Evolutionary conservation across 2,329 filamentous ascomycete genomes (phyloP).

Genomic region (Diaporthe destruens): DNA sequence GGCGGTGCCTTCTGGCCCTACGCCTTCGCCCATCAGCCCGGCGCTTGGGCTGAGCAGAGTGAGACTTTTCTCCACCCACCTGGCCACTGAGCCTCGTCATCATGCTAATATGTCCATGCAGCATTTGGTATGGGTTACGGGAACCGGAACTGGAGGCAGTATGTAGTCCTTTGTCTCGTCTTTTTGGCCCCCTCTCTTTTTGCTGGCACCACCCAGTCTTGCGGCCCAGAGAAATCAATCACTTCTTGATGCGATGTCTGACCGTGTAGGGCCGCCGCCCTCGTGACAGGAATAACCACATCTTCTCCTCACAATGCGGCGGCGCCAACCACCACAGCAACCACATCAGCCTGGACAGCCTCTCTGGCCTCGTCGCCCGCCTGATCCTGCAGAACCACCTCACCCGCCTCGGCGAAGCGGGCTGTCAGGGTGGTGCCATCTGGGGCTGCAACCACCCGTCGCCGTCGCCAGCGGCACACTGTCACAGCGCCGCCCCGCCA

Average conservation of each 20-base stretch:
- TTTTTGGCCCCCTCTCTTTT: too few species aligned
- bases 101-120: not conserved
- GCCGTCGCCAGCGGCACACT: not conserved
- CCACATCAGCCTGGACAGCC: constrained; percentile 24
- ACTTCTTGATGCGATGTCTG: not conserved
- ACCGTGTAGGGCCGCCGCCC: not conserved
- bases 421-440: constrained; percentile 34
- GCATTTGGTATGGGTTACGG: constrained; percentile 32
- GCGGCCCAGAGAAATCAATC: not conserved
- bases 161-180: not conserved
- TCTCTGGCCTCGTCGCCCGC: constrained; percentile 37
- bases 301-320: constrained; percentile 12
- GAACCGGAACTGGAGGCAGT: constrained; percentile 24
- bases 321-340: not conserved
- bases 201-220: too few species aligned
- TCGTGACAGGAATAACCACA: not conserved
- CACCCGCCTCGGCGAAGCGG: constrained; percentile 33
- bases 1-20: constrained; percentile 34
- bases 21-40: constrained; percentile 34
- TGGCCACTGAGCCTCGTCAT: not conserved
- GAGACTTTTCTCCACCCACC: not conserved
- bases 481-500: not conserved
- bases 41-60: constrained; percentile 39
- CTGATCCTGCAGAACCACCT: constrained; percentile 41
- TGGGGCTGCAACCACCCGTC: constrained; percentile 29